Percentiles rank a stretch among this genome's conserved stretches.
Conservation (phyloP, 306 rosid genomes). For the Myrica gale region DNA sequence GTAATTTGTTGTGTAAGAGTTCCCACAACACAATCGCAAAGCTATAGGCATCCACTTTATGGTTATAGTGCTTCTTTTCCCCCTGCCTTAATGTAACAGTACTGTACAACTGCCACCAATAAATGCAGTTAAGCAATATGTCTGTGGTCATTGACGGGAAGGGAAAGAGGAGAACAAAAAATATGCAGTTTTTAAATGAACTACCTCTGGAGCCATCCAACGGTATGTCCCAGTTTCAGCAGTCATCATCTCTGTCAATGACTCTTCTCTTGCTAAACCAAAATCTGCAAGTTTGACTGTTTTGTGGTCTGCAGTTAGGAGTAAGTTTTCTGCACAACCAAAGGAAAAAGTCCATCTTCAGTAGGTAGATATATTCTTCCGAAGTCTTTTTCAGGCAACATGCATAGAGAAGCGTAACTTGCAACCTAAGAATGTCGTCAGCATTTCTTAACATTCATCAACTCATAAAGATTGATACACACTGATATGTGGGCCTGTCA, state of each 20-base stretch:
- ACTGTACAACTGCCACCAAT: slow-evolving; percentile 73
- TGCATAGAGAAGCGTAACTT: too few species aligned
- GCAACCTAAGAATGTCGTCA: too few species aligned
- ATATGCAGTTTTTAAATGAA: slow-evolving; percentile 4
- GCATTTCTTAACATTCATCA: too few species aligned
- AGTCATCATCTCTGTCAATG: slow-evolving; percentile 94
- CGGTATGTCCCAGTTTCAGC: slow-evolving; percentile 97
- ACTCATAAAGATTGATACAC: too few species aligned
- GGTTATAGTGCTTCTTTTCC: slow-evolving; percentile 96
- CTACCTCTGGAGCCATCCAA: slow-evolving; percentile 99
- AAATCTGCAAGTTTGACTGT: slow-evolving; percentile 89
- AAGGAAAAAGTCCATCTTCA: slow-evolving; percentile 26
- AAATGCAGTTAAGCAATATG: slow-evolving; percentile 17
- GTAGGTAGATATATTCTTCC: slow-evolving; percentile 13
- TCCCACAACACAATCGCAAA: slow-evolving; percentile 96
- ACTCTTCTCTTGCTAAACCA: slow-evolving; percentile 94
- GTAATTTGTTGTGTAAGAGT: slow-evolving; percentile 86
- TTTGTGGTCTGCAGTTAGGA: slow-evolving; percentile 74
- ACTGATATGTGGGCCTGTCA: too few species aligned
- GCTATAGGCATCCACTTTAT: slow-evolving; percentile 92
- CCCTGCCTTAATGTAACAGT: slow-evolving; percentile 94
- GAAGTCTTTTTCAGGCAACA: background rate
- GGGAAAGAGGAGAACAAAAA: slow-evolving; percentile 12
- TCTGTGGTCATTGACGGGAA: background rate
- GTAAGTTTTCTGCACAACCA: slow-evolving; percentile 72